phyloP scores from a whole-genome alignment of 2,329 filamentous ascomycete species.

The Seiridium unicorne region DNA sequence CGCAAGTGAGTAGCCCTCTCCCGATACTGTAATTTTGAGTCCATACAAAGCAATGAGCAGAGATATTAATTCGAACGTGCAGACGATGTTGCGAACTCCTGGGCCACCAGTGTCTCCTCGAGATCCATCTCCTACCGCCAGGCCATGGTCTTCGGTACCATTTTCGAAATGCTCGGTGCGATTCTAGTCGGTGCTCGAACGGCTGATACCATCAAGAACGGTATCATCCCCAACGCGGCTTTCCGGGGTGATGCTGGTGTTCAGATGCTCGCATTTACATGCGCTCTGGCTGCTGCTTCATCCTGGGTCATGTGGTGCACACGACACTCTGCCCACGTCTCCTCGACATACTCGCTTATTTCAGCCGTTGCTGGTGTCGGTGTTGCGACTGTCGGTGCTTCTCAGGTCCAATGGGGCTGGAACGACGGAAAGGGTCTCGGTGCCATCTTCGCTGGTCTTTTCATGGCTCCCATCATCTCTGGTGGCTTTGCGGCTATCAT shows the following conservation, averaged over 20 bases:
- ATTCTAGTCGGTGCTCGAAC: constrained; percentile 67
- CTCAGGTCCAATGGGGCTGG: constrained; percentile 67
- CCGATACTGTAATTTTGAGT: neutral
- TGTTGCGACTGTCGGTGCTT: constrained; percentile 63
- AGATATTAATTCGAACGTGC: constrained; percentile 4
- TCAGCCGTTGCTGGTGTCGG: constrained; percentile 68
- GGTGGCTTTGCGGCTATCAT: constrained; percentile 64
- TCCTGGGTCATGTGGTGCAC: constrained; percentile 82
- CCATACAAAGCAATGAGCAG: neutral
- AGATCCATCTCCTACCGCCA: constrained; percentile 69
- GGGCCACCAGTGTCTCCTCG: constrained; percentile 81
- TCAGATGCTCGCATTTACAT: constrained; percentile 67
- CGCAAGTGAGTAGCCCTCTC: constrained; percentile 57
- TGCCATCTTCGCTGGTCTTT: constrained; percentile 69
- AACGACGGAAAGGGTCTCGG: constrained; percentile 66
- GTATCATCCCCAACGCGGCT: constrained; percentile 61
- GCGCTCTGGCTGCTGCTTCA: constrained; percentile 62
- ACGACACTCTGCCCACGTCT: constrained; percentile 69
- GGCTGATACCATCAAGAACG: constrained; percentile 78
- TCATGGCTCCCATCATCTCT: constrained; percentile 69
- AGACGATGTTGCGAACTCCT: constrained; percentile 84
- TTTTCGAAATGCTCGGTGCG: constrained; percentile 69
- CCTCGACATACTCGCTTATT: constrained; percentile 70
- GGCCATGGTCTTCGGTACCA: constrained; percentile 63
- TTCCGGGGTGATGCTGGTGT: constrained; percentile 63